These are phyloP conservation scores for Garcia nutans DNA, from an alignment of 345 rosid species.

Conservation along the genomic window DNA sequence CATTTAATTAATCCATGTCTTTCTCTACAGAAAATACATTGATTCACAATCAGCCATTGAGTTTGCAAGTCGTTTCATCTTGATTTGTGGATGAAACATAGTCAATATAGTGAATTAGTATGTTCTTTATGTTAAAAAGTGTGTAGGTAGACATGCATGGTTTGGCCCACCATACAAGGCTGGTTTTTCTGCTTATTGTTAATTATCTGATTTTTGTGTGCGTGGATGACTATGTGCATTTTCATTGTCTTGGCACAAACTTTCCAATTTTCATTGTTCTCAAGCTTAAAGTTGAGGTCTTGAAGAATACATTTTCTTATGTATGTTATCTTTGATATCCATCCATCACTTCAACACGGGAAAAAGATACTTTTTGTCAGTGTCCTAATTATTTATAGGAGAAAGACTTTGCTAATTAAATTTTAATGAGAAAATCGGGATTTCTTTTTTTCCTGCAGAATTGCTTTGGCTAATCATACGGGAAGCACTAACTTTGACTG, in stretches of 20 bases:
- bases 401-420: background rate
- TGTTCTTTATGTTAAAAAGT: background rate
- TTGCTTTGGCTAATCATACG: slow-evolving; percentile 25
- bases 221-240: background rate
- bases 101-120: background rate
- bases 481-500: slow-evolving; percentile 40
- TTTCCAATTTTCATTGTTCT: background rate
- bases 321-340: background rate
- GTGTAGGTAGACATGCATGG: background rate
- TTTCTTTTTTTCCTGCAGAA: slow-evolving; percentile 22
- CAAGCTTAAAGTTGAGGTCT: background rate
- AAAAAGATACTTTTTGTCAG: background rate
- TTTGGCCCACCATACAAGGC: too few relatives aligned
- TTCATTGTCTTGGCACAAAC: background rate
- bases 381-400: background rate
- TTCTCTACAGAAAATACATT: too few relatives aligned
- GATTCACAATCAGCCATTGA: background rate
- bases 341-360: background rate
- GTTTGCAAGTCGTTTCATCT: background rate
- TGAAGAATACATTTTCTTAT: background rate
- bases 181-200: too few relatives aligned
- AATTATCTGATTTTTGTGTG: too few relatives aligned
- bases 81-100: background rate
- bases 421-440: background rate
- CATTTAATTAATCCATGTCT: background rate